Base-by-base conservation (phyloP, 2,329 filamentous ascomycete genomes). In the Ceratocystis cacaofunesta region DNA sequence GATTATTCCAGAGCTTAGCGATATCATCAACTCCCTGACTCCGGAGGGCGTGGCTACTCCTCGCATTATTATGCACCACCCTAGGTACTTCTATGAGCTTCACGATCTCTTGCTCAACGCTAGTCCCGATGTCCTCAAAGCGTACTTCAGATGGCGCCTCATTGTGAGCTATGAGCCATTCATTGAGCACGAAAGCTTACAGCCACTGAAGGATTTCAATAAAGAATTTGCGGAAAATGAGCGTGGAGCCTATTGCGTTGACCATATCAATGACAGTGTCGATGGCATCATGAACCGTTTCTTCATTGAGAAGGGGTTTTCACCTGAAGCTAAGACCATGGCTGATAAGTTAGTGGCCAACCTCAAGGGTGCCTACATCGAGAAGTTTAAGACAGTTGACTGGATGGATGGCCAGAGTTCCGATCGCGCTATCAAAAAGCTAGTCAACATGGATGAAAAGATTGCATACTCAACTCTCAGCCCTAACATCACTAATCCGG, bases 241-340 rank as follows among this genome's bases (percentile, higher is more conserved):
- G 70, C 79, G 86, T 61, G 88, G 85, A 85, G 79, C 85, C 69
- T 84, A 78, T 5, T 89, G 86, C 69, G 78, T 88, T 32, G 72
- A 72, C 6, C 77, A 80, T 41, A 78, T 86, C 3, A 83, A 87
- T 68, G 72, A 74, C 25, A 80, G 81, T 5, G 72, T 89, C 25
- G 82, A 82, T 2, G 89, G 86, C 85, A 85, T 87, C 62, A 75
- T 89, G 17, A 86, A 85, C 71, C 82, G 85, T 28, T 89, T 89
- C 75, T 91, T 85, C 68, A 78, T 89, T 1, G 81, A 89, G 68
- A 82, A 83, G 61, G 80, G 85, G 0, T 90, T 89, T 70, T 83
- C 85, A 0, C 79, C 85, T 10, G 80, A 83, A 19, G 85, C 85
- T 0, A 87, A 88, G 71, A 75, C 82, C 2, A 82, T 88, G 58